A percentile compares a stretch with the other conserved stretches of the same genome.
phyloP scores from a whole-genome alignment of 768 basidiomycete genomes.

The Suillus placidus region DNA sequence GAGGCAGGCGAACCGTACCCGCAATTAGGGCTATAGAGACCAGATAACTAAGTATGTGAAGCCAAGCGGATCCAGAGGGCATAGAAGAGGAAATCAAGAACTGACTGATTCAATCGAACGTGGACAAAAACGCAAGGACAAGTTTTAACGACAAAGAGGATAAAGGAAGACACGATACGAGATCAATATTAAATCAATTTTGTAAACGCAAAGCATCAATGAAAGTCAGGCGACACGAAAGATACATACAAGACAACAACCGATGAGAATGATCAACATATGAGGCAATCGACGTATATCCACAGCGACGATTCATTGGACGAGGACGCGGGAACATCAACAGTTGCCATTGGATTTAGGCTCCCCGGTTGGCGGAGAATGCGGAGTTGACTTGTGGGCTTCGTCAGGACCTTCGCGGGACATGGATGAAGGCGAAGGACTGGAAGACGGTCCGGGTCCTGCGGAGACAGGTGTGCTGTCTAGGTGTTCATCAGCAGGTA shows the following conservation, averaged over 20 bases:
- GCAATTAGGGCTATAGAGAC: constrained; percentile 26
- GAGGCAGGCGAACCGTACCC: constrained; percentile 17
- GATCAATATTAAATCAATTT: constrained; percentile 10
- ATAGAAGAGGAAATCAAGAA: constrained; percentile 14
- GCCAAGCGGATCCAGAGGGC: constrained; percentile 17
- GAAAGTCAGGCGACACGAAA: background rate
- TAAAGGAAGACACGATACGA: constrained; percentile 26
- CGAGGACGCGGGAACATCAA: background rate
- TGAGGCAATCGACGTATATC: constrained; percentile 3
- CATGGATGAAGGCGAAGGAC: constrained; percentile 5
- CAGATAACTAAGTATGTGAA: constrained; percentile 26
- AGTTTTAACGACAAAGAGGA: constrained; percentile 10
- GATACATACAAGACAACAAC: constrained; percentile 5
- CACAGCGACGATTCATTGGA: constrained; percentile 1
- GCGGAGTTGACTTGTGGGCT: background rate
- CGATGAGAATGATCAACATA: constrained; percentile 7
- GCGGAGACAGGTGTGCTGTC: constrained; percentile 5
- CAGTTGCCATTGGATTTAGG: background rate
- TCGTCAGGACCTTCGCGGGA: constrained; percentile 1
- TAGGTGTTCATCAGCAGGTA: background rate
- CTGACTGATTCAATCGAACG: constrained; percentile 8
- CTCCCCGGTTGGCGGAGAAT: background rate
- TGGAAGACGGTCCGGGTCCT: constrained; percentile 7
- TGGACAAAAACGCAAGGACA: constrained; percentile 5
- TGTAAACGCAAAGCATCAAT: constrained; percentile 8